Base-by-base conservation (phyloP, 306 rosid genomes). In the Rubus parviflorus region DNA sequence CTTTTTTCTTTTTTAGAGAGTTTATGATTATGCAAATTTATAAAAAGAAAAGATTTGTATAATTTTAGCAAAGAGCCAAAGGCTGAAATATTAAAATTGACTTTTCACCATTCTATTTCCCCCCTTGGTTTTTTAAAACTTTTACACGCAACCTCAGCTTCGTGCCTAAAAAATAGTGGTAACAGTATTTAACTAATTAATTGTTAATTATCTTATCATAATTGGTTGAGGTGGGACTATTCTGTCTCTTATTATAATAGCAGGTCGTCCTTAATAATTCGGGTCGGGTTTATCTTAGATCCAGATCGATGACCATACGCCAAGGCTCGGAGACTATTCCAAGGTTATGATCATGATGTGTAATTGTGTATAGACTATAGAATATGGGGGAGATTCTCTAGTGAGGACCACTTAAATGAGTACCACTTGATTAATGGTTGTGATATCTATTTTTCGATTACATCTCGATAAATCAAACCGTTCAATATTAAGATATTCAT, bases 81-180 rank as follows among this genome's bases (percentile, higher is more conserved):
- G 46, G 19, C 11, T 38, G n/a, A 42, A 43, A 4, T 53, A 19
- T 20, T 30, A 30, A 57, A 17, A 19, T 53, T 77, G 57, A 69
- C 64, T 45, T 3, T 2, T 30, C 40, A 2, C 23, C 53, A 1
- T 7, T 16, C 38, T 30, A 42, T n/a, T 11, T 1, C 12, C 46
- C 15, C 23, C 0, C 19, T 42, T 5, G 1, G 4, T 30, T 43
- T 56, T 42, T 16, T 0, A 5, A 20, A 52, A 69, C 25, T 48
- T 53, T 35, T 8, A 20, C 81, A 79, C 52, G 78, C 78, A 75
- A 79, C 58, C 42, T 41, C 57, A 30, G 30, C 74, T 0, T 58
- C 14, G 45, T 60, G 80, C 10, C 22, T 11, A 19, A 30, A 30
- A 30, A 30, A 30, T 30, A 30, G 5, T 52, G 10, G 8, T 13